phyloP scores from a whole-genome alignment of 306 rosid genomes.

The Cicer judaicum region DNA sequence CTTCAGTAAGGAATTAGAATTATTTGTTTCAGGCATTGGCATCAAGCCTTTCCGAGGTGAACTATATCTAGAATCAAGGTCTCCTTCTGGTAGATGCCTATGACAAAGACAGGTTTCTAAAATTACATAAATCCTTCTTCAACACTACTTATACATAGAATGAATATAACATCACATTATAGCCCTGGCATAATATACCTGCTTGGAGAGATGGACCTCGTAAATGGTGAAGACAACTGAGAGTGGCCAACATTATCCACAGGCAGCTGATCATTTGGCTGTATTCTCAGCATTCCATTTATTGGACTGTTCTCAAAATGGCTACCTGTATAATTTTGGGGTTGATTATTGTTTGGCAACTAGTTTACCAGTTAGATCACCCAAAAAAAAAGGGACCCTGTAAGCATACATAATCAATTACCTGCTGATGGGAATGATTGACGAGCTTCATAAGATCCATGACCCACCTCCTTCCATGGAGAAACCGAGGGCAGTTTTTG shows the following conservation, averaged over 20 bases:
- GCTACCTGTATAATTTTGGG: conserved; percentile 49
- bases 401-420: conserved; percentile 47
- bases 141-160: conserved; percentile 30
- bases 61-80: conserved; percentile 58
- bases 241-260: conserved; percentile 59
- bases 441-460: conserved; percentile 58
- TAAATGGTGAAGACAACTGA: conserved; percentile 65
- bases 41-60: conserved; percentile 67
- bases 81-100: conserved; percentile 71
- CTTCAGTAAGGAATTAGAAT: conserved; percentile 69
- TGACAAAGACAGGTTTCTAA: conserved; percentile 40
- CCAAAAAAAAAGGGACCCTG: conserved; percentile 25
- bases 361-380: conserved; percentile 52
- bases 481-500: conserved; percentile 51
- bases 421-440: conserved; percentile 50
- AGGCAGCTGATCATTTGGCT: conserved; percentile 52
- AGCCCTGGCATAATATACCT: conserved; percentile 52
- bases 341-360: conserved; percentile 46
- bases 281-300: conserved; percentile 59
- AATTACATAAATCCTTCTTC: conserved; percentile 39
- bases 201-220: conserved; percentile 65
- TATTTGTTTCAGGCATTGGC: conserved; percentile 64
- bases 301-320: conserved; percentile 50
- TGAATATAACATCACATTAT: conserved; percentile 26
- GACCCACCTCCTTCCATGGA: conserved; percentile 57